These are phyloP conservation scores for Hypoxylon sp. DNA, from an alignment of 2,329 filamentous ascomycete species.

Conservation along the genomic window DNA sequence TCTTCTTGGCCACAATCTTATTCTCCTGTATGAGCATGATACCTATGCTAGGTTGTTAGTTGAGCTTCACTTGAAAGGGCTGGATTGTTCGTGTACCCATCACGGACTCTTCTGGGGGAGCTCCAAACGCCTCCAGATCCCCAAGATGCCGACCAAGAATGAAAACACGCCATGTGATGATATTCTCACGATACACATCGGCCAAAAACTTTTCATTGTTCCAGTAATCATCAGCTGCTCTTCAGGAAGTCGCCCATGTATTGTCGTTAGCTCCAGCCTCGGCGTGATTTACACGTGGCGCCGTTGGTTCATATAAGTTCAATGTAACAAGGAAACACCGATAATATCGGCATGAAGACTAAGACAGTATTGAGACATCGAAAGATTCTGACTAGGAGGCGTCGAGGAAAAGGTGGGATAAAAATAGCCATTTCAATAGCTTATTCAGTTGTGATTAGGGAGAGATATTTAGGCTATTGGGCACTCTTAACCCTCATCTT, in stretches of 20 bases:
- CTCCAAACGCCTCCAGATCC: constrained; percentile 15
- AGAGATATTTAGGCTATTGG: neutral
- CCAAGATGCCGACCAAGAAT: constrained; percentile 12
- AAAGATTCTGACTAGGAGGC: constrained; percentile 32
- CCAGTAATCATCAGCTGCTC: constrained; percentile 37
- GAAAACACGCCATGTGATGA: constrained; percentile 23
- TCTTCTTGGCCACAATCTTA: neutral
- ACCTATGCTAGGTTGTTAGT: neutral
- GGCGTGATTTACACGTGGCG: constrained; percentile 46
- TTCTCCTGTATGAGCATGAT: neutral
- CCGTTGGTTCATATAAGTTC: constrained; percentile 32
- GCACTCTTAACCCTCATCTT: neutral
- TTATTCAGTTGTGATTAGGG: neutral
- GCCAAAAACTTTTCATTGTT: constrained; percentile 1
- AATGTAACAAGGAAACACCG: constrained; percentile 16
- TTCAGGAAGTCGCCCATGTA: constrained; percentile 36
- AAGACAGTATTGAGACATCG: constrained; percentile 51
- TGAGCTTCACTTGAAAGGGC: constrained; percentile 6
- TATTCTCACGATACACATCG: constrained; percentile 41
- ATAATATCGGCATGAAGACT: constrained; percentile 20
- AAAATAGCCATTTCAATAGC: neutral
- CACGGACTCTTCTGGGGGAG: constrained; percentile 12
- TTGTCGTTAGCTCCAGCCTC: constrained; percentile 21
- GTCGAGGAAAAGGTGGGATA: constrained; percentile 2
- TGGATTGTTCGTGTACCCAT: constrained; percentile 30